These are phyloP conservation scores for Fusarium proliferatum DNA, from an alignment of 2,329 filamentous ascomycete genomes.

Conservation along the genomic window DNA sequence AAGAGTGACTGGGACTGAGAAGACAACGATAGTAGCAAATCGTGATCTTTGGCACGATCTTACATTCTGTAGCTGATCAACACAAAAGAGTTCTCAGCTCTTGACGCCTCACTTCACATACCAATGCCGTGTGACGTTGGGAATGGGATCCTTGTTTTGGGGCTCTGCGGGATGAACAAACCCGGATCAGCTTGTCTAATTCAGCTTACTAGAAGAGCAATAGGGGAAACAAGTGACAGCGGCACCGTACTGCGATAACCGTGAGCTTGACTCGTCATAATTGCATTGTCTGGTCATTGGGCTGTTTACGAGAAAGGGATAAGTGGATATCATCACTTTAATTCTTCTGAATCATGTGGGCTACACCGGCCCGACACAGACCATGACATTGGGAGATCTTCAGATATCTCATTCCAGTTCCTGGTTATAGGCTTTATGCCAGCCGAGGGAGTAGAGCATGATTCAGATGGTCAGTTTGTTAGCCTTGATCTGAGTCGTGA, in stretches of 20 bases:
- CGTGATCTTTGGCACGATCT: not conserved
- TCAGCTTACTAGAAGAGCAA: not conserved
- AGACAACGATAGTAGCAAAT: not conserved
- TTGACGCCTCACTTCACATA: not conserved
- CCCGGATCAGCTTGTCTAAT: too few species aligned
- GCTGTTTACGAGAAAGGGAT: not conserved
- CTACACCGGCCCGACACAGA: not conserved
- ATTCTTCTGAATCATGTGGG: not conserved
- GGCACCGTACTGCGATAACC: not conserved
- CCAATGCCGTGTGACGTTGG: not conserved
- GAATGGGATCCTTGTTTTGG: not conserved
- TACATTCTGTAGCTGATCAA: not conserved
- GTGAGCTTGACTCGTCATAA: not conserved
- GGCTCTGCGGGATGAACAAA: constrained; percentile 5
- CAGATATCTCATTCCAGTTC: not conserved
- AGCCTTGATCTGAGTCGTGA: not conserved
- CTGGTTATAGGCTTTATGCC: not conserved
- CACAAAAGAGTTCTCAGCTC: not conserved
- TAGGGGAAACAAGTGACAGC: not conserved
- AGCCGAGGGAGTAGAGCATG: not conserved
- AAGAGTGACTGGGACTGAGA: not conserved
- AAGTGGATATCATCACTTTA: not conserved
- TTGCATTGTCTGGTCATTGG: not conserved
- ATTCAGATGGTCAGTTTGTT: not conserved
- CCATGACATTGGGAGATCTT: not conserved